Percentiles rank a stretch among this genome's conserved stretches.
phyloP scores from a whole-genome alignment of 2,329 filamentous ascomycete species.

The Onygena corvina region DNA sequence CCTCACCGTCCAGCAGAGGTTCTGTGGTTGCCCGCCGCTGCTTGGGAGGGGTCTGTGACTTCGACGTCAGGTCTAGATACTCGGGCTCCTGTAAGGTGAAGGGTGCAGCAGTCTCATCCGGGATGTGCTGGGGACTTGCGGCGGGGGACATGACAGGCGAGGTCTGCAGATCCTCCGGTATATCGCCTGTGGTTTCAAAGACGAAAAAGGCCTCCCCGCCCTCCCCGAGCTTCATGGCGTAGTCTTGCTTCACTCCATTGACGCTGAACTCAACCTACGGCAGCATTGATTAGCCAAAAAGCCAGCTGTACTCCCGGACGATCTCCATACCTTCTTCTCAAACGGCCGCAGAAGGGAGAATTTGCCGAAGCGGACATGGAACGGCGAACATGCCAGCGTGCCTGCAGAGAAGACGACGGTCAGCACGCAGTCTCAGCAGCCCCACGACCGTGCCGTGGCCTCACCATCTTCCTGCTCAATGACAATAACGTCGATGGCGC shows the following conservation, averaged over 20 bases:
- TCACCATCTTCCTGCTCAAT: slow-evolving; percentile 89
- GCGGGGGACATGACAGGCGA: slow-evolving; percentile 84
- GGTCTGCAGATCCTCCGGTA: slow-evolving; percentile 87
- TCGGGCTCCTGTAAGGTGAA: slow-evolving; percentile 38
- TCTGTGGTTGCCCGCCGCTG: not conserved
- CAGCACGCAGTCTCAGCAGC: slow-evolving; percentile 7
- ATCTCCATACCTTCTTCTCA: slow-evolving; percentile 79
- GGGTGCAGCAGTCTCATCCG: slow-evolving; percentile 23
- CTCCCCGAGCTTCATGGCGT: slow-evolving; percentile 96
- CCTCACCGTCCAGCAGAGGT: not conserved
- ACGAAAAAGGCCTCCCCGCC: slow-evolving; percentile 98
- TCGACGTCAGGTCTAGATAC: slow-evolving; percentile 33
- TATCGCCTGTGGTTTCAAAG: slow-evolving; percentile 83
- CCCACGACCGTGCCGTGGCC: not conserved
- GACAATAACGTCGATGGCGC: slow-evolving; percentile 97
- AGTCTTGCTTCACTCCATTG: slow-evolving; percentile 82
- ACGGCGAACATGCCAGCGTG: slow-evolving; percentile 78
- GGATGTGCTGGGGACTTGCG: slow-evolving; percentile 53
- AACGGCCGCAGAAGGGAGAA: slow-evolving; percentile 89
- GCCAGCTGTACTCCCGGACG: no score
- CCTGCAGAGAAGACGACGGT: slow-evolving; percentile 27
- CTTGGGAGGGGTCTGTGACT: not conserved
- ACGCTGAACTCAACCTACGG: slow-evolving; percentile 75
- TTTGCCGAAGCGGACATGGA: slow-evolving; percentile 97
- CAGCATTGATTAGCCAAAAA: not conserved